Percentiles rank a stretch among this genome's conserved stretches.
These are phyloP conservation scores for Pythium scleroteichum DNA, from an alignment of 352 stramenopile genomes.

Conservation along the genomic window DNA sequence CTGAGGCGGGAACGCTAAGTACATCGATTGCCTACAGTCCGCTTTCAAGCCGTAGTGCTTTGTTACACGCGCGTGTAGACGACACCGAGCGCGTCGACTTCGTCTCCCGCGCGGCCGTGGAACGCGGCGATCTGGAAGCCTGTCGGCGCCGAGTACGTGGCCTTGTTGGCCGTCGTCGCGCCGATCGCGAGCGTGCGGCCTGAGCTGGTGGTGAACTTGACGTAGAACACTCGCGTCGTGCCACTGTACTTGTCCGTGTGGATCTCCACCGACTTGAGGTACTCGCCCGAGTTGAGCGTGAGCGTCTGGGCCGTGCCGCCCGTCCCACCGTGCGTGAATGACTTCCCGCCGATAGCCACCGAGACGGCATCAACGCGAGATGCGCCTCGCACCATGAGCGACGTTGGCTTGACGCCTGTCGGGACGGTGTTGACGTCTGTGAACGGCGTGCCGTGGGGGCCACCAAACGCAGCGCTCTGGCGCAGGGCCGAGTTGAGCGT, in stretches of 20 bases:
- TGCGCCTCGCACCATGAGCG: slow-evolving; percentile 31
- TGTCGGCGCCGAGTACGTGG: slow-evolving; percentile 33
- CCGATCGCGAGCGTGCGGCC: too few species aligned
- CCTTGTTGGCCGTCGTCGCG: slow-evolving; percentile 32
- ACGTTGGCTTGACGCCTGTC: slow-evolving; percentile 29
- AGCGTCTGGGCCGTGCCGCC: slow-evolving; percentile 39
- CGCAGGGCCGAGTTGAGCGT: slow-evolving; percentile 28
- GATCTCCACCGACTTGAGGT: slow-evolving; percentile 45
- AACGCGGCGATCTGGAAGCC: slow-evolving; percentile 56
- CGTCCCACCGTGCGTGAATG: slow-evolving; percentile 37
- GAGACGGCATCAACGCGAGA: slow-evolving; percentile 42
- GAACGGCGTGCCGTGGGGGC: slow-evolving; percentile 39
- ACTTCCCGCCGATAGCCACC: slow-evolving; percentile 22
- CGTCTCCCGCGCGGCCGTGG: slow-evolving; percentile 43
- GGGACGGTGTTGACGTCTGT: slow-evolving; percentile 33
- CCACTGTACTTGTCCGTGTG: slow-evolving; percentile 44
- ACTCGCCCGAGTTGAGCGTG: slow-evolving; percentile 37
- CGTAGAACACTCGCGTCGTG: slow-evolving; percentile 44
- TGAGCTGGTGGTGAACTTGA: slow-evolving; percentile 43
- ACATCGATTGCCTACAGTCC: not conserved
- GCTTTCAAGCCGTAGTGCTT: too few species aligned
- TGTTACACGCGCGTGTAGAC: slow-evolving; percentile 39
- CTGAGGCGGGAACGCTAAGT: not conserved
- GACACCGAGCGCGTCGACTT: slow-evolving; percentile 44
- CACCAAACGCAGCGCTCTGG: slow-evolving; percentile 39